Percentiles rank a stretch among this genome's conserved stretches.
phyloP scores from a whole-genome alignment of 208 protist species.

The Trypanosoma melophagium region DNA sequence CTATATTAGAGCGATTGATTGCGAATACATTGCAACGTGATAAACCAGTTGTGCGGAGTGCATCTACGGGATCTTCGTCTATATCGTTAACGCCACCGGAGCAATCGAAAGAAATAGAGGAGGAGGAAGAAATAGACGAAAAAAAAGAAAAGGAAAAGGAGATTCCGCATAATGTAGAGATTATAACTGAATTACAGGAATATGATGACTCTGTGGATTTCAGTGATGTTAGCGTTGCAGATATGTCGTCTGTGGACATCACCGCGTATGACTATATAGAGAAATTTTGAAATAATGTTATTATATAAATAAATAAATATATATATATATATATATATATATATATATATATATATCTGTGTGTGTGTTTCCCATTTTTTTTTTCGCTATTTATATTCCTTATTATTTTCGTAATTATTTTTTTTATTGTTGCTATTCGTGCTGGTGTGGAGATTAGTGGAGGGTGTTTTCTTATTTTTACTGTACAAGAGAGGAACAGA shows the following conservation, averaged over 20 bases:
- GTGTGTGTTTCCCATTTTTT: neutral
- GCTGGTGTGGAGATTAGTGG: too few relatives aligned
- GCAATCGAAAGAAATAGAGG: too few relatives aligned
- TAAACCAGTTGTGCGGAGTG: neutral
- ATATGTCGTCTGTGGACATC: constrained; percentile 10
- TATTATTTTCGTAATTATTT: too few relatives aligned
- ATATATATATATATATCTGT: neutral
- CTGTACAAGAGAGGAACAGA: too few relatives aligned
- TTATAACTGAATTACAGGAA: constrained; percentile 35
- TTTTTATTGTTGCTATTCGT: too few relatives aligned
- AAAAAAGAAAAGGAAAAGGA: constrained; percentile 1
- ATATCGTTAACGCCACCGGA: neutral
- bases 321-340: constrained; percentile 7
- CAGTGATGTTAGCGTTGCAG: constrained; percentile 30
- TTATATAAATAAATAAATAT: constrained; percentile 5
- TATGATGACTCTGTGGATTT: constrained; percentile 73
- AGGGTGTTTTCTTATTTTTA: too few relatives aligned
- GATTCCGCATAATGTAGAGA: constrained; percentile 23
- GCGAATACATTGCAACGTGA: constrained; percentile 26
- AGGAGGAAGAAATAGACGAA: too few relatives aligned
- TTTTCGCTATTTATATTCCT: too few relatives aligned
- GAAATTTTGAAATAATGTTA: constrained; percentile 21
- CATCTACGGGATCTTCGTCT: neutral
- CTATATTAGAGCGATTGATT: constrained; percentile 21
- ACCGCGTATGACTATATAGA: constrained; percentile 45